Base-by-base conservation (phyloP, 2,329 filamentous ascomycete species). In the Colletotrichum lindemuthianum region DNA sequence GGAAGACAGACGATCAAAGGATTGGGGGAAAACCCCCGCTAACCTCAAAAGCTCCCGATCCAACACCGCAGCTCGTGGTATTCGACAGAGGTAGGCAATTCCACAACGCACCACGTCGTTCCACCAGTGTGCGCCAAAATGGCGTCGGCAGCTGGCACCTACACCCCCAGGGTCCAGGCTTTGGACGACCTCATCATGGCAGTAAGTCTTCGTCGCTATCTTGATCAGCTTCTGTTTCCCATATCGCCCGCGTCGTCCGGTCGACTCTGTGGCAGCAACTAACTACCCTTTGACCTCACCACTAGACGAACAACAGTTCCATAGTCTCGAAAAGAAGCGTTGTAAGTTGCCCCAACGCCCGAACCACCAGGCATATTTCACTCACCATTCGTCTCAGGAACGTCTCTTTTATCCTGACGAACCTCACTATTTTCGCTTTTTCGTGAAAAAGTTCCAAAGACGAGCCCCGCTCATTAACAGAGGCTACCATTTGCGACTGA, bases 271-370 rank as follows among this genome's bases (percentile, higher is more conserved):
- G 10, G n/a, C 43, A 45, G 11, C 13, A 43, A 32, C 60, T 41
- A 33, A 67, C 66, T 37, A 63, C 45, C 24, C 12, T 32, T 39
- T 7, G n/a, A 16, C 43, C 53, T 47, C 36, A 50, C 40, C 54
- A 39, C 63, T 32, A 92, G 87, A 97, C 93, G 63, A 97, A 97
- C 75, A 94, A 89, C 74, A 95, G 92, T 77, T 96, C 92, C 72
- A 97, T 97, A 70, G 90, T 94, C 13, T 97, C 93, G 12, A 97
- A 97, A 75, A 84, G 93, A 69, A 96, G 93, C 71, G 94, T 97
- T n/a, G 93, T 97, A 74, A 47, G 63, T 44, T 44, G 6, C 13
- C 9, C 13, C 13, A 16, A 6, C 33, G 41, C 34, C 7, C 13
- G 37, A 33, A 16, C 7, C n/a, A 10, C 15, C 15, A 10, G 15